Evolutionary conservation across 352 stramenopile species (phyloP).

Genomic region (Aphanomyces astaci): DNA sequence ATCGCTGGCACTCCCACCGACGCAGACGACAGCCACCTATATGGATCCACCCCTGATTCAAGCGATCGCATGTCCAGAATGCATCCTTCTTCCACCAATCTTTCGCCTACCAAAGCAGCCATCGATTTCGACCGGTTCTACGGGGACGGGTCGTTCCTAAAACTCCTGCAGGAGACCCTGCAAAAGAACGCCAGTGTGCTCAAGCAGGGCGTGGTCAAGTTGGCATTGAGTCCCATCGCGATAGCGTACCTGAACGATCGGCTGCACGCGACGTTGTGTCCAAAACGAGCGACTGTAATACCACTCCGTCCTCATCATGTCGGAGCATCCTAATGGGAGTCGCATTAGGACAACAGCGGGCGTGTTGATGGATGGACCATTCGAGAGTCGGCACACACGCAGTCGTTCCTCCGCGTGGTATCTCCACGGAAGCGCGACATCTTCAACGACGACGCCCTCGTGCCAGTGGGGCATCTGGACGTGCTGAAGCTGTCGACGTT

Average conservation of each 20-base stretch:
- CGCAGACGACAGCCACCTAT: no score
- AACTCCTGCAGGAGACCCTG: conserved; percentile 55
- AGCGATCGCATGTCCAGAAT: not conserved
- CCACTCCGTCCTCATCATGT: not conserved
- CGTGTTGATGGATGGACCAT: conserved; percentile 22
- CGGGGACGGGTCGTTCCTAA: conserved; percentile 38
- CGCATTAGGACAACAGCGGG: conserved; percentile 15
- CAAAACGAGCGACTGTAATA: conserved; percentile 55
- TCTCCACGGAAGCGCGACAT: conserved; percentile 12
- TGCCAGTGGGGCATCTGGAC: conserved; percentile 68
- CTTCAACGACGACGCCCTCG: conserved; percentile 31
- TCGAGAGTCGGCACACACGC: not conserved
- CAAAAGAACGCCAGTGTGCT: conserved; percentile 47
- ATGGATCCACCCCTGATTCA: no score
- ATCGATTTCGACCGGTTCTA: conserved; percentile 21
- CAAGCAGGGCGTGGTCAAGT: conserved; percentile 34
- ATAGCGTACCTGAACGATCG: conserved; percentile 59
- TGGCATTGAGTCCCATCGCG: conserved; percentile 59
- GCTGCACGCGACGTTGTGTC: conserved; percentile 63
- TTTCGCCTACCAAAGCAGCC: not conserved
- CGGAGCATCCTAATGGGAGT: not conserved
- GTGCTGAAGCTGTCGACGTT: conserved; percentile 85
- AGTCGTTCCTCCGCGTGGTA: not conserved
- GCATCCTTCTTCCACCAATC: not conserved
- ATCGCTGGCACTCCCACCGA: no score